These are phyloP conservation scores for Angophora floribunda DNA, from an alignment of 345 rosid genomes.

Conservation along the genomic window DNA sequence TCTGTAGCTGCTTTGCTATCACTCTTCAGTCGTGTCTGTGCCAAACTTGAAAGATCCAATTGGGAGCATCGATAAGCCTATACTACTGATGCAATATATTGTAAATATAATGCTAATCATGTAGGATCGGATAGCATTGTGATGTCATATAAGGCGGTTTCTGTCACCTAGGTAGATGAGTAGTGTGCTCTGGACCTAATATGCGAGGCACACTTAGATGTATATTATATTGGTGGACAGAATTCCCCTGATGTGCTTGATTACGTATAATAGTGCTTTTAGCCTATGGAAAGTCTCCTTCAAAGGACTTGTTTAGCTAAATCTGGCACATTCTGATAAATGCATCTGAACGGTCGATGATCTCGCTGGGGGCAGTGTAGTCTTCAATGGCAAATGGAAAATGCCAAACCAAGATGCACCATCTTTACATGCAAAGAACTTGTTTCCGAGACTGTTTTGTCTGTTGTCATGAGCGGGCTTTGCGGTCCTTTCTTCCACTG, in stretches of 20 bases:
- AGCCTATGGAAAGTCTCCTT: neutral
- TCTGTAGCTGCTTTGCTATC: conserved; percentile 18
- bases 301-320: neutral
- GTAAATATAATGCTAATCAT: neutral
- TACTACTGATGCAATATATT: neutral
- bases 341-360: neutral
- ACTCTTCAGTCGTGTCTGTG: neutral
- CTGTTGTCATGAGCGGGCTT: no score
- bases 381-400: neutral
- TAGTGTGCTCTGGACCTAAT: neutral
- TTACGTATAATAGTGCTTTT: neutral
- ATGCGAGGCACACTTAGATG: neutral
- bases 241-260: neutral
- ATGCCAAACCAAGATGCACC: neutral
- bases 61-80: neutral
- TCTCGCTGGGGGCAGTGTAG: neutral
- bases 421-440: no score
- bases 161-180: neutral
- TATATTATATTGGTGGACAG: neutral
- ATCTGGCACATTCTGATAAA: neutral
- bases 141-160: neutral
- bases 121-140: neutral
- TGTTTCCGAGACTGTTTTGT: no score
- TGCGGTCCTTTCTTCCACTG: no score
- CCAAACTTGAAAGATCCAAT: neutral